These are phyloP conservation scores for Umbelopsis sp. DNA, from an alignment of 192 early-diverging fungal genomes.

Conservation along the genomic window DNA sequence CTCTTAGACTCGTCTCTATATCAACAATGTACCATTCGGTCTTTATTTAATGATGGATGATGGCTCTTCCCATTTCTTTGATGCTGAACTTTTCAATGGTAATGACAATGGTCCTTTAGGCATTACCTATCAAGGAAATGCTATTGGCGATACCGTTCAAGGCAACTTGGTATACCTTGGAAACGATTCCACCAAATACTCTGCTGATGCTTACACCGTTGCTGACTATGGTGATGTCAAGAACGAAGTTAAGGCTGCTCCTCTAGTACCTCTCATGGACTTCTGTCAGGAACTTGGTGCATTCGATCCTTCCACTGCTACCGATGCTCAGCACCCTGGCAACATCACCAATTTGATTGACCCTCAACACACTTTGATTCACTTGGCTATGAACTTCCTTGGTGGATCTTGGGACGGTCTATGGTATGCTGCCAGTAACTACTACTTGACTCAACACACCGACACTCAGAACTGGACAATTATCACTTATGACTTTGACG, in stretches of 20 bases:
- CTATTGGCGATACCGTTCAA: constrained; percentile 19
- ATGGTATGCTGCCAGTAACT: constrained; percentile 46
- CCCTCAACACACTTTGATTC: constrained; percentile 27
- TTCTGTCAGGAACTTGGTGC: constrained; percentile 9
- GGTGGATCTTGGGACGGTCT: constrained; percentile 41
- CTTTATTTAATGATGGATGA: constrained; percentile 52
- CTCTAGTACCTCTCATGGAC: constrained; percentile 23
- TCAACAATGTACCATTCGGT: constrained; percentile 46
- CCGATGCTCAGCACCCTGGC: constrained; percentile 14
- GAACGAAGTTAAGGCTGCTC: constrained; percentile 8
- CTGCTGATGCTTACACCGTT: constrained; percentile 25
- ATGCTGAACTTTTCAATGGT: constrained; percentile 25
- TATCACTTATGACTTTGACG: constrained; percentile 47
- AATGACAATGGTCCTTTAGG: constrained; percentile 15
- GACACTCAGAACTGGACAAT: constrained; percentile 40
- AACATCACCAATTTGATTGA: constrained; percentile 21
- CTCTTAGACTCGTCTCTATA: constrained; percentile 33
- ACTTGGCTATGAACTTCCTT: constrained; percentile 42
- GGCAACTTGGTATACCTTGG: constrained; percentile 30
- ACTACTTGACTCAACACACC: constrained; percentile 43
- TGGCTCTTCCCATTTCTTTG: constrained; percentile 24
- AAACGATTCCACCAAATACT: constrained; percentile 19
- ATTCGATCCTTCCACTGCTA: constrained; percentile 17
- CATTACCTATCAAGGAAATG: constrained; percentile 30
- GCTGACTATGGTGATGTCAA: constrained; percentile 18